Evolutionary conservation across 1,284 basidiomycete genomes (phyloP), one percentile per base, ranked within the genome.

Genomic region (Sanghuangporus weigelae): DNA sequence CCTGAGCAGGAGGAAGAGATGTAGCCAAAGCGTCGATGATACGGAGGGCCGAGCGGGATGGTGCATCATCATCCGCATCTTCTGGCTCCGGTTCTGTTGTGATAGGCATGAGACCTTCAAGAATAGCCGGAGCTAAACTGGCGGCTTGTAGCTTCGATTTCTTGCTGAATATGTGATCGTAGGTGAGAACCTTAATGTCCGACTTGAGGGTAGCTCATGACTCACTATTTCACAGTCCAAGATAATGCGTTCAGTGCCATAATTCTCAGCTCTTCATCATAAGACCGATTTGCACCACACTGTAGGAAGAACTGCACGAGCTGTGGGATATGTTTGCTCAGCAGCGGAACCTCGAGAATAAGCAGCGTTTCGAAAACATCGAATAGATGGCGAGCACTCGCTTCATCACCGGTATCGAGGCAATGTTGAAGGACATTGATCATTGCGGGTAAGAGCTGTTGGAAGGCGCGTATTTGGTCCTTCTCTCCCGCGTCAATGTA

Each of bases 291-390:
- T 57, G 84, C 88, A 66, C 95, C 95, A 63, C 89, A 92, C 63
- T 82, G 82, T 57, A 99, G 84, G 71, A 98, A 89, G 83, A 98
- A 98, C 65, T 93, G 83, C 57, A 93, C 91, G 54, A 99, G 84
- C 69, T 95, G 88, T 58, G 92, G 85, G 36, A 98, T 90, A 74
- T 95, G 90, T 71, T 93, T 91, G 66, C 92, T 87, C 58, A 99
- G 84, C 53, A 99, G 81, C 39, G 96, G 96, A 14, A 93, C 88
- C 81, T 99, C 97, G 62, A 97, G 84, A 71, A 97, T 96, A 59
- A 98, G 84, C 62, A 99, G 86, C 1, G 94, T 96, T 80, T 99
- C 97, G 68, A 99, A 85, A 26, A 98, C 93, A 72, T 99, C 97
- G 71, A 98, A 97, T 39, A 96, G 82, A 71, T 96, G 89, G 67